Conservation (phyloP, 768 basidiomycete genomes). For the Leccinum obscurum region DNA sequence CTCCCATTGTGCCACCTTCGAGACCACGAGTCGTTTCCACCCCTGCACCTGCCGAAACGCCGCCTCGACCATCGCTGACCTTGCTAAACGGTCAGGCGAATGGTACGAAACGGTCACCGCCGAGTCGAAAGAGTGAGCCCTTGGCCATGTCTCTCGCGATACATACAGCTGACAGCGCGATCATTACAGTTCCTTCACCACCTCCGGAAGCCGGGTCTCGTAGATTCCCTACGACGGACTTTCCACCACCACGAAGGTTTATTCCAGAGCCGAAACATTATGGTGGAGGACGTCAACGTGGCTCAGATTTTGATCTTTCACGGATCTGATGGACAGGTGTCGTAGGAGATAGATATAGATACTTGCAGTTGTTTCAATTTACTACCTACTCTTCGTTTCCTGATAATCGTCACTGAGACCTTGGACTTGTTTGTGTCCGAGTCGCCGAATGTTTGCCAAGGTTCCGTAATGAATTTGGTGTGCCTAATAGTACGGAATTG, state of each 20-base stretch:
- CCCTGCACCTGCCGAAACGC: conserved; percentile 23
- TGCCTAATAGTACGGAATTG: conserved; percentile 5
- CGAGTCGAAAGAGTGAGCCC: conserved; percentile 50
- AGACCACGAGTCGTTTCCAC: conserved; percentile 28
- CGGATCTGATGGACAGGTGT: conserved; percentile 26
- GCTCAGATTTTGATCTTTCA: conserved; percentile 68
- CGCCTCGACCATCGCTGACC: conserved; percentile 12
- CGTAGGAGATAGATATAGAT: neutral
- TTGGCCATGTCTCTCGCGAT: neutral
- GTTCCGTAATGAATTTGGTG: neutral
- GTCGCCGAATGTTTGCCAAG: too few relatives aligned
- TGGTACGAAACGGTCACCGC: conserved; percentile 36
- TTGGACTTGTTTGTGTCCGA: neutral
- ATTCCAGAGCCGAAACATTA: conserved; percentile 51
- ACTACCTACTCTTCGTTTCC: neutral
- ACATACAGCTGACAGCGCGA: conserved; percentile 13
- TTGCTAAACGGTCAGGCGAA: conserved; percentile 25
- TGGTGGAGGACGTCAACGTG: conserved; percentile 60
- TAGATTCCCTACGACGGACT: conserved; percentile 73
- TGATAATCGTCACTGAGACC: neutral
- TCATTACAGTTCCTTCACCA: conserved; percentile 48
- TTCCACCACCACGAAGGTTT: conserved; percentile 77
- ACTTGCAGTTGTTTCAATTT: neutral
- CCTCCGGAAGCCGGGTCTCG: conserved; percentile 67
- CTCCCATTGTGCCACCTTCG: conserved; percentile 18